phyloP scores from a whole-genome alignment of 805 yeast species.

The Schwanniomyces vanrijiae region DNA sequence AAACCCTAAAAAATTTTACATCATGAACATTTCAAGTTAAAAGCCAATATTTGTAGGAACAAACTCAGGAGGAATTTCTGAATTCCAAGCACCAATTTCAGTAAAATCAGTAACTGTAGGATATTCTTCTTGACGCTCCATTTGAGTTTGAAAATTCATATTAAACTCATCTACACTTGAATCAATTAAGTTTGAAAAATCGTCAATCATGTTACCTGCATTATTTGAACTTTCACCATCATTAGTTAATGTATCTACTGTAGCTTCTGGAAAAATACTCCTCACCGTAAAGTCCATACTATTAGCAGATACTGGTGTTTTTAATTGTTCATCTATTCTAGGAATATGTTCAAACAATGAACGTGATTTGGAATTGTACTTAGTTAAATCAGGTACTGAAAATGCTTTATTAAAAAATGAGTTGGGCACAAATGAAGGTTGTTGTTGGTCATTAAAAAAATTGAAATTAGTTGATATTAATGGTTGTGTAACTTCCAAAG shows the following conservation, averaged over 20 bases:
- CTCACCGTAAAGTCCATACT: background rate
- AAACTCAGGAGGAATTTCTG: slow-evolving; percentile 5
- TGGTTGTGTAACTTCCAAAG: slow-evolving; percentile 11
- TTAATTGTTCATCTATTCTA: background rate
- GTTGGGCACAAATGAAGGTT: slow-evolving; percentile 1
- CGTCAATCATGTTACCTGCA: background rate
- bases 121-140: background rate
- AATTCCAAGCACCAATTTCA: background rate
- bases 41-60: slow-evolving; percentile 3
- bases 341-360: slow-evolving; percentile 10
- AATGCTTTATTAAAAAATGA: slow-evolving; percentile 6
- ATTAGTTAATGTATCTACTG: background rate
- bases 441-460: slow-evolving; percentile 5
- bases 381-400: slow-evolving; percentile 11
- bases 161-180: slow-evolving; percentile 1
- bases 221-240: background rate
- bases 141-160: slow-evolving; percentile 2
- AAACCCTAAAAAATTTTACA: background rate
- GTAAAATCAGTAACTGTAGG: background rate
- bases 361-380: slow-evolving; percentile 1
- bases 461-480: slow-evolving; percentile 10
- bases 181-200: slow-evolving; percentile 4
- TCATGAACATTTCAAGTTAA: background rate
- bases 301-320: background rate
- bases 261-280: background rate